Evolutionary conservation across 352 stramenopile genomes (phyloP).

Genomic region (Phytophthora lateralis): DNA sequence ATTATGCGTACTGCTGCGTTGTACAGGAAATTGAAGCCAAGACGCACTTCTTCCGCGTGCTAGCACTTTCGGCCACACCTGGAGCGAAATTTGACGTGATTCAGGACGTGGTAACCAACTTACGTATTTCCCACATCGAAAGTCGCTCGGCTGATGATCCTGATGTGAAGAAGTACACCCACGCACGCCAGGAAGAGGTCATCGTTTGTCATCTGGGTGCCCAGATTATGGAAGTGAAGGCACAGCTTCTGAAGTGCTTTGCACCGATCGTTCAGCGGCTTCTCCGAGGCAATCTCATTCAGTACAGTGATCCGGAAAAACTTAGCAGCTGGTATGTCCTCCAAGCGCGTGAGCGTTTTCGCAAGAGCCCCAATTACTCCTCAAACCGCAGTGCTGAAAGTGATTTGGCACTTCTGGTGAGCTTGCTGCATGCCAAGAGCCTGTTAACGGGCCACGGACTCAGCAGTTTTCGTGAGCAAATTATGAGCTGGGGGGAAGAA

Average conservation of each 20-base stretch:
- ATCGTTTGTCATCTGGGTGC: constrained; percentile 70
- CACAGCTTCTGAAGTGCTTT: constrained; percentile 68
- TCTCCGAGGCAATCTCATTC: constrained; percentile 59
- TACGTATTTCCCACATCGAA: constrained; percentile 96
- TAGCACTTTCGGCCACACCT: constrained; percentile 97
- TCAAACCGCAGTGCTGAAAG: constrained; percentile 74
- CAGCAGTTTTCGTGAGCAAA: constrained; percentile 71
- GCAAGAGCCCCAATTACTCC: constrained; percentile 65
- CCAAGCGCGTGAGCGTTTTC: constrained; percentile 75
- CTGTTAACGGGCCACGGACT: constrained; percentile 79
- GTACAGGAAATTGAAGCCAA: constrained; percentile 70
- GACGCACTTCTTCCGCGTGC: constrained; percentile 88
- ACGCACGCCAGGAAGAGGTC: constrained; percentile 83
- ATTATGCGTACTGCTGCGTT: constrained; percentile 97
- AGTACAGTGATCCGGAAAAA: constrained; percentile 73
- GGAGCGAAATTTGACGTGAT: constrained; percentile 95
- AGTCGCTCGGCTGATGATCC: constrained; percentile 93
- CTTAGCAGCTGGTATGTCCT: constrained; percentile 84
- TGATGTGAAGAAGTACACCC: constrained; percentile 92
- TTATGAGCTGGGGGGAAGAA: constrained; percentile 64
- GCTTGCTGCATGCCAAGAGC: constrained; percentile 77
- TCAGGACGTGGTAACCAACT: constrained; percentile 95
- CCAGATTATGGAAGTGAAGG: constrained; percentile 72
- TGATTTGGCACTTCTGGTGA: constrained; percentile 78
- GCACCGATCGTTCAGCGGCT: constrained; percentile 67